Conservation (phyloP, 2,329 filamentous ascomycete genomes). For the Geosmithia morbida region DNA sequence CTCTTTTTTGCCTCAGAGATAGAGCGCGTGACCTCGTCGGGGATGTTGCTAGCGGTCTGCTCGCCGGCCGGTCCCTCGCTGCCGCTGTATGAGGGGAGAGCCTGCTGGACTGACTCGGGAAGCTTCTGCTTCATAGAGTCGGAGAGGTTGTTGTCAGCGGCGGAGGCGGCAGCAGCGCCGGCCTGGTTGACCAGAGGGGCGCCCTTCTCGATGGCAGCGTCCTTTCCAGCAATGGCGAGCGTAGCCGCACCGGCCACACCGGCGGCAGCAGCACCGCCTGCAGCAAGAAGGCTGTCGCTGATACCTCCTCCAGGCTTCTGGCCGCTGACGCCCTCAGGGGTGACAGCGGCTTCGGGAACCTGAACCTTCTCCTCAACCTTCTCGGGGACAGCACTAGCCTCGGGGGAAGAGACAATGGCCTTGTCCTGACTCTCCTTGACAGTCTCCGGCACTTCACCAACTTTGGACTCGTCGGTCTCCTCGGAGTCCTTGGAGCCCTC, state of each 20-base stretch:
- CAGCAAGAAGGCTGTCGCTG: slow-evolving; percentile 13
- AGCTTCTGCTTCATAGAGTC: slow-evolving; percentile 36
- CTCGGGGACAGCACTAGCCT: slow-evolving; percentile 49
- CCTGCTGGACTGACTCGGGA: slow-evolving; percentile 33
- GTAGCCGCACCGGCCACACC: slow-evolving; percentile 18
- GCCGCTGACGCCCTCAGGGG: slow-evolving; percentile 39
- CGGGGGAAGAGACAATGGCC: slow-evolving; percentile 42
- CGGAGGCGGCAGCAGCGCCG: slow-evolving; percentile 20
- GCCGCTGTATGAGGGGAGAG: slow-evolving; percentile 21
- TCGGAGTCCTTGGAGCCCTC: slow-evolving; percentile 11
- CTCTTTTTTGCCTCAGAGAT: slow-evolving; percentile 40
- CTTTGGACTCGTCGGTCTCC: slow-evolving; percentile 46
- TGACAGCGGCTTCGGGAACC: slow-evolving; percentile 43
- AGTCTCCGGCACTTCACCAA: slow-evolving; percentile 23
- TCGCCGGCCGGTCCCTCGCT: slow-evolving; percentile 25
- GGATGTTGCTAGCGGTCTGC: slow-evolving; percentile 34
- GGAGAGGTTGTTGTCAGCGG: slow-evolving; percentile 33
- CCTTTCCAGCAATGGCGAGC: slow-evolving; percentile 19
- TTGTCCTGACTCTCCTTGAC: slow-evolving; percentile 61
- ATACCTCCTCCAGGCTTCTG: not conserved
- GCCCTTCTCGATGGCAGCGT: slow-evolving; percentile 13
- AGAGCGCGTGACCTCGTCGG: slow-evolving; percentile 41
- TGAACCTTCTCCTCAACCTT: slow-evolving; percentile 59
- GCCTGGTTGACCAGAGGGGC: slow-evolving; percentile 17
- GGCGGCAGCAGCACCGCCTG: slow-evolving; percentile 21